Base-by-base conservation (phyloP, 495 filamentous ascomycete species). In the Schizothecium vesticola region DNA sequence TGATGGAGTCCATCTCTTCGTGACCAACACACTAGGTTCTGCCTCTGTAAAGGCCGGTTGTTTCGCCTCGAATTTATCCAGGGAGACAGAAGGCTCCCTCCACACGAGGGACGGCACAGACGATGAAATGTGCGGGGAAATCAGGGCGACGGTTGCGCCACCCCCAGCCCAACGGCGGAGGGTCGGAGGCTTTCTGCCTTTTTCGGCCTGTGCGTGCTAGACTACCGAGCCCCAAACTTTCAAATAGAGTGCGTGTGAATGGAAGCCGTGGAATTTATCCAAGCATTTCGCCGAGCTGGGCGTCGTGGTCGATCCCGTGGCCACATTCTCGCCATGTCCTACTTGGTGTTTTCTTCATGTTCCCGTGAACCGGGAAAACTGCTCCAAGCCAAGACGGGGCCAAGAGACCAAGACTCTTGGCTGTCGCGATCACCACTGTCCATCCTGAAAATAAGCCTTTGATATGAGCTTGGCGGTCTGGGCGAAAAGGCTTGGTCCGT, bases 361-460 rank as follows among this genome's bases (percentile, higher is more conserved):
- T 61, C 43, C 43, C 13, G 28, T 29, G 6, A n/a, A 61, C 60
- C 25, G 16, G 60, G 60, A 51, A 51, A 12, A 22, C 13, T 11
- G 1, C 1, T 3, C 7, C 11, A 0, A 11, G 60, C 60, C 60
- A 61, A 61, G 60, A 61, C 12, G 8, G 21, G 26, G 60, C 60
- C 60, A 61, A 61, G 31, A n/a, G 13, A 13, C 60, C 60, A 61
- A 31, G 60, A 36, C 28, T 22, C 60, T 61, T 61, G 60, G 60
- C 60, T 19, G 43, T 8, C 19, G 26, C 60, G 10, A 61, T 61
- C 31, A 9, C 31, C 26, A 61, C 16, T 23, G 28, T 29, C 3
- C 3, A 16, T 6, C 7, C 6, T 21, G 19, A 33, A 19, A 22
- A 61, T 28, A 61, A 61, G 60, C 60, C 13, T 61, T 61, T 61